These are phyloP conservation scores for Dictyostelium capitatum DNA, from an alignment of 78 protist species.

Conservation along the genomic window DNA sequence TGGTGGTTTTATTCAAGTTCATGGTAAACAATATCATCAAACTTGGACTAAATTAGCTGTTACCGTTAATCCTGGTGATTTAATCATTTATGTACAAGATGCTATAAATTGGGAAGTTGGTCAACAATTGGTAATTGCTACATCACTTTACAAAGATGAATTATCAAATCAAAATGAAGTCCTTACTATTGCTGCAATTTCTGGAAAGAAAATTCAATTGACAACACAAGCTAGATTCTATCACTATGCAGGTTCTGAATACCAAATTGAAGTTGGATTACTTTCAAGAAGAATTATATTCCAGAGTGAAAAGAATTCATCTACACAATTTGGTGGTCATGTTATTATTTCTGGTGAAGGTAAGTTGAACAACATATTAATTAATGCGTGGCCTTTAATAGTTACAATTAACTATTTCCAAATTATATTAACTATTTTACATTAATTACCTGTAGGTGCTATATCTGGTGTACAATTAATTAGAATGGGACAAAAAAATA, in stretches of 20 bases:
- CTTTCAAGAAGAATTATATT: conserved; percentile 63
- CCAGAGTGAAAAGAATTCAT: conserved; percentile 37
- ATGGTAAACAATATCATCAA: conserved; percentile 78
- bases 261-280: conserved; percentile 88
- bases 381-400: no score
- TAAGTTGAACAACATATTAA: no score
- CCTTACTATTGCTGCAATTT: conserved; percentile 31
- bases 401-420: no score
- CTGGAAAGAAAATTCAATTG: conserved; percentile 28
- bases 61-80: conserved; percentile 69
- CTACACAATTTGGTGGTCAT: conserved; percentile 69
- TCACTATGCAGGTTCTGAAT: conserved; percentile 84
- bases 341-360: conserved; percentile 51
- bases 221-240: conserved; percentile 15
- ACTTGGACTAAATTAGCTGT: conserved; percentile 84
- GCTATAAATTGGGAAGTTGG: conserved; percentile 87
- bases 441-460: no score
- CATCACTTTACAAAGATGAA: conserved; percentile 64
- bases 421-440: no score
- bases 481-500: conserved; percentile 87
- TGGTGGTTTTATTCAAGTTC: conserved; percentile 45
- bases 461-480: conserved; percentile 62
- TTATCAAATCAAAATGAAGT: conserved; percentile 84
- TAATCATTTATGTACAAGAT: conserved; percentile 59
- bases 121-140: conserved; percentile 77